Evolutionary conservation across 2,329 filamentous ascomycete genomes (phyloP), one percentile per base, ranked within the genome.

Genomic region (Cladosporium halotolerans): DNA sequence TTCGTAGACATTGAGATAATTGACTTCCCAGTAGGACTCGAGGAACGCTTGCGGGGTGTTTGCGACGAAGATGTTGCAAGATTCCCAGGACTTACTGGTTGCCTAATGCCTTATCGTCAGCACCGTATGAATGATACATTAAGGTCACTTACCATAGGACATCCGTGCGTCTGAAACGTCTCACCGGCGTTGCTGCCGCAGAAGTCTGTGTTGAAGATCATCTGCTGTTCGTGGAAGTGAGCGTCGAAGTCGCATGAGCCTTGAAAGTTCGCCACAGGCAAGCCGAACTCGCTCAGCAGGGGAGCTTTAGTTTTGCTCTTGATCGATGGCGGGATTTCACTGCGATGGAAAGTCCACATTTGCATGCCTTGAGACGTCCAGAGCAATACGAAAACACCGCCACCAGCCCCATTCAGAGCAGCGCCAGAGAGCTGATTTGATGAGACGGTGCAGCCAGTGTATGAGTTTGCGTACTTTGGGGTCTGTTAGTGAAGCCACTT

Each of bases 301-400:
- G 88, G 88, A 9, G 62, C 74, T n/a, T 76, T 78, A n/a, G 73
- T 19, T 10, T 33, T 68, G 1, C 70, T 48, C n/a, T 38, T 64
- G 55, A 88, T 81, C 66, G 89, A 83, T 2, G 68, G 62, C 1
- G 88, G 88, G 55, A 89, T 81, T 7, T 67, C 67, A 57, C 68
- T 69, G 7, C 88, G 83, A 1, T 83, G 76, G 71, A 95, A 96
- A 79, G 88, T 93, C 82, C 83, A 96, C 58, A 95, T 77, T 45
- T 79, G 78, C 69, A 96, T 95, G 58, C 76, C 76, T 0, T 79
- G 68, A 18, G 79, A 79, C 1, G 85, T 89, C 87, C 89, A 95
- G 55, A 72, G 62, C 31, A 72, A 75, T n/a, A 73, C 74, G 57
- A 70, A 76, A 14, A 76, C 72, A 50, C 73, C 73, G 38, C 73